Conservation (phyloP, 169 alveolate genomes). For the Plasmodium billcollinsi region DNA sequence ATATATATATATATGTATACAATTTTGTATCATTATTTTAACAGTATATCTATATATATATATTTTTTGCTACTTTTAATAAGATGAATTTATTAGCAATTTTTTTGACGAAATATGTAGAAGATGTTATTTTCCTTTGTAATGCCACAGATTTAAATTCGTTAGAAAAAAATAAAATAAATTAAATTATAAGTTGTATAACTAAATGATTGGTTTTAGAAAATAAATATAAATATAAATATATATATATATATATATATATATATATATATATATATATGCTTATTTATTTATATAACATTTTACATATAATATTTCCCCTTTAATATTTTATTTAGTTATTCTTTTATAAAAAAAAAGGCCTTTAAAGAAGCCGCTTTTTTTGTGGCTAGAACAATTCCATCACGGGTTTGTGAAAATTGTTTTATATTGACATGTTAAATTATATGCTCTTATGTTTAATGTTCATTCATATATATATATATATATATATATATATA, state of each 20-base stretch:
- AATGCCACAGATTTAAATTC: constrained; percentile 69
- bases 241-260: background rate
- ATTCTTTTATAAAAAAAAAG: constrained; percentile 73
- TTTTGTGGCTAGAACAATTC: constrained; percentile 75
- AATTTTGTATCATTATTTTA: background rate
- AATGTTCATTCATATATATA: no score
- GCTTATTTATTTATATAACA: background rate
- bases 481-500: no score
- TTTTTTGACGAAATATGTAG: constrained; percentile 64
- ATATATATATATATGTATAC: background rate
- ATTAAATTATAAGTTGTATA: background rate
- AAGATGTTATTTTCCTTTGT: constrained; percentile 71
- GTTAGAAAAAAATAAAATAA: constrained; percentile 28
- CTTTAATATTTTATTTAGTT: constrained; percentile 28
- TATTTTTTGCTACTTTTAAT: constrained; percentile 16
- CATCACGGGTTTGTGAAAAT: constrained; percentile 71
- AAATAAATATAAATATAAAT: background rate
- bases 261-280: constrained; percentile 1
- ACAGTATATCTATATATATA: background rate
- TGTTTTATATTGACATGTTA: no score
- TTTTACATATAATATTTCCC: no score
- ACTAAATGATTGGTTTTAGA: background rate
- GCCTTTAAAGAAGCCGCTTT: constrained; percentile 75
- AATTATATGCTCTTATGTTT: no score
- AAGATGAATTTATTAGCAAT: constrained; percentile 75